Evolutionary conservation across 306 rosid species (phyloP).

Genomic region (Fagus sylvatica): DNA sequence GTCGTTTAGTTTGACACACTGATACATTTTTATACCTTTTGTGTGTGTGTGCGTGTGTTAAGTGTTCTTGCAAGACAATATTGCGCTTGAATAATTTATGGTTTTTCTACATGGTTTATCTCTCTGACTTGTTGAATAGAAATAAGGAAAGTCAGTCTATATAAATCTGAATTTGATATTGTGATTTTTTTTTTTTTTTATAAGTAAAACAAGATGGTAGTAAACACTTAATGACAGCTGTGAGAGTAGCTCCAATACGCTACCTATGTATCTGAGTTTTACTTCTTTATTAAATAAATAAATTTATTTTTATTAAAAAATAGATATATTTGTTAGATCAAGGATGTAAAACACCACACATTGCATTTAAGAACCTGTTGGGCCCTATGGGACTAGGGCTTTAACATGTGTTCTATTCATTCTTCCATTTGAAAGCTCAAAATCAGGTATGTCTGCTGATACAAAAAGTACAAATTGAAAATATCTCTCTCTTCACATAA

Average conservation of each 20-base stretch:
- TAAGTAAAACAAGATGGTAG: too few relatives aligned
- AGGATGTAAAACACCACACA: neutral
- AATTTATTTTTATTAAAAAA: too few relatives aligned
- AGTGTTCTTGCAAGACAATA: neutral
- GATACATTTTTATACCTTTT: neutral
- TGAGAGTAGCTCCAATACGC: too few relatives aligned
- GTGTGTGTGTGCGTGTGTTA: neutral
- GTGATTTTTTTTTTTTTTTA: too few relatives aligned
- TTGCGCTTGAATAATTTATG: neutral
- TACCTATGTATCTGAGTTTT: too few relatives aligned
- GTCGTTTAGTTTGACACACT: neutral
- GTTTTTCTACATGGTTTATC: neutral
- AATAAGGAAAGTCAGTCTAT: neutral
- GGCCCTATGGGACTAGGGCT: neutral
- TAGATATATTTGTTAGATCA: neutral
- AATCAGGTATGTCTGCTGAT: neutral
- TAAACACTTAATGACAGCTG: too few relatives aligned
- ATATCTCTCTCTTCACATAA: constrained; percentile 9
- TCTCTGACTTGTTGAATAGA: neutral
- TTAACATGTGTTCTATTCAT: neutral
- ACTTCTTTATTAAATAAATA: too few relatives aligned
- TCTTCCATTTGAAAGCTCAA: neutral
- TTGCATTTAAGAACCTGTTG: neutral
- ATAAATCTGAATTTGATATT: too few relatives aligned
- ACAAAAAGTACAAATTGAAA: neutral